Base-by-base conservation (phyloP, 352 stramenopile species). In the Phytopythium vexans region DNA sequence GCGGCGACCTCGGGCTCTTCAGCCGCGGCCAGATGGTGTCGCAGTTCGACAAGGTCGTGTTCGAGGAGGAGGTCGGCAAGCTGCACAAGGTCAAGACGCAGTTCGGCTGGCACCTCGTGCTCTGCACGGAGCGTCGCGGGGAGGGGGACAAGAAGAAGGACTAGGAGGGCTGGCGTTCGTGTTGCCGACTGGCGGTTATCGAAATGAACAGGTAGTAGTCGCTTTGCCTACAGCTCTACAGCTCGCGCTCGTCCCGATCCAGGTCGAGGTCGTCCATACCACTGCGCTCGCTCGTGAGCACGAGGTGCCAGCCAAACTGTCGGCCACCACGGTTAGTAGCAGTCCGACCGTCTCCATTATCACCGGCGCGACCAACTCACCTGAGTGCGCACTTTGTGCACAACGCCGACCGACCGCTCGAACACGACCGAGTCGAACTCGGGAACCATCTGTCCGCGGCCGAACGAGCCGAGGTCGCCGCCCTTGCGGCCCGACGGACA, bases 351-450 rank as follows among this genome's bases (percentile, higher is more conserved):
- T 11, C 45, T 14, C 14, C 5, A 58, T 10, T n/a, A 54, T 3
- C 39, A 36, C 37, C 15, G 38, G 31, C 47, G 21, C 1, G 6
- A 34, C 7, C 6, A 50, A 46, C 0, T 12, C 6, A 48, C 78
- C 75, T 89, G 74, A 27, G 82, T 90, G 57, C 75, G 62, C 42
- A 92, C 77, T 63, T 90, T 92, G 73, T 90, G 76, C 38, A 89
- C 76, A 7, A 75, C 63, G 45, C 76, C 74, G 41, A 88, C 70
- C 11, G 62, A 49, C 47, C 78, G 68, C 44, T 93, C 72, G 50
- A 93, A 91, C 34, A 88, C 80, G n/a, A 93, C 77, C 48, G 68
- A 52, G 68, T 93, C 80, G 44, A 91, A 91, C 66, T 87, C 78
- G 2, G 60, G 52, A 50, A 91, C 78, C 82, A 91, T 93, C 39